Percentiles rank a stretch among this genome's conserved stretches.
phyloP scores from a whole-genome alignment of 768 basidiomycete species.

The Podaxis sp. region DNA sequence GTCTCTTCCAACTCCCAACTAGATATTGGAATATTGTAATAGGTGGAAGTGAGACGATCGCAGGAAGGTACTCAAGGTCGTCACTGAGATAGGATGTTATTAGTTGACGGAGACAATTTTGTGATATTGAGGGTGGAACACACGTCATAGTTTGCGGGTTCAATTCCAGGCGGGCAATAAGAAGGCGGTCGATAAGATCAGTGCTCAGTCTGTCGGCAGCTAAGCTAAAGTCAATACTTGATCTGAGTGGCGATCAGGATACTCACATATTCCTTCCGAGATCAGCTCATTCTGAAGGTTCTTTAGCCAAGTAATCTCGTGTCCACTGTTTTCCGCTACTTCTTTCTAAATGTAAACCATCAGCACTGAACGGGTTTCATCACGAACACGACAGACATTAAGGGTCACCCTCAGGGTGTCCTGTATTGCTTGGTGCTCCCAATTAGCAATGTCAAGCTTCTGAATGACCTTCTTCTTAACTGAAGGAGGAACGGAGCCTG shows the following conservation, averaged over 20 bases:
- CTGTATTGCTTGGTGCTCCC: slow-evolving; percentile 75
- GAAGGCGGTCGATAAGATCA: slow-evolving; percentile 71
- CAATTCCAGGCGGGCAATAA: slow-evolving; percentile 84
- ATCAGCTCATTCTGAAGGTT: slow-evolving; percentile 64
- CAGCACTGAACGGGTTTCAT: not conserved
- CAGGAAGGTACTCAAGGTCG: slow-evolving; percentile 72
- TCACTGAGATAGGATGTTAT: slow-evolving; percentile 42
- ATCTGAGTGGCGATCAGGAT: not conserved
- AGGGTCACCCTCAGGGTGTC: slow-evolving; percentile 78
- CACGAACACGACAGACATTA: slow-evolving; percentile 48
- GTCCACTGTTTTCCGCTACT: slow-evolving; percentile 57
- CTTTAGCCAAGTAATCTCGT: slow-evolving; percentile 84
- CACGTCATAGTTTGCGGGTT: slow-evolving; percentile 72
- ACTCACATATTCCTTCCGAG: slow-evolving; percentile 55
- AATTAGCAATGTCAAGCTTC: slow-evolving; percentile 51
- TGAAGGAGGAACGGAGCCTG: slow-evolving; percentile 26
- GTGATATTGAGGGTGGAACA: slow-evolving; percentile 22
- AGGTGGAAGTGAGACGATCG: slow-evolving; percentile 74
- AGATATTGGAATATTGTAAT: slow-evolving; percentile 89
- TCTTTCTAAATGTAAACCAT: slow-evolving; percentile 42
- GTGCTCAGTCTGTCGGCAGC: slow-evolving; percentile 45
- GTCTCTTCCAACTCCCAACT: slow-evolving; percentile 89
- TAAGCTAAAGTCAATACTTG: slow-evolving; percentile 17
- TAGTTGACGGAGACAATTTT: not conserved
- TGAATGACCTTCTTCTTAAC: slow-evolving; percentile 51